phyloP scores from a whole-genome alignment of 2,329 filamentous ascomycete genomes.

The Pleomassaria siparia region DNA sequence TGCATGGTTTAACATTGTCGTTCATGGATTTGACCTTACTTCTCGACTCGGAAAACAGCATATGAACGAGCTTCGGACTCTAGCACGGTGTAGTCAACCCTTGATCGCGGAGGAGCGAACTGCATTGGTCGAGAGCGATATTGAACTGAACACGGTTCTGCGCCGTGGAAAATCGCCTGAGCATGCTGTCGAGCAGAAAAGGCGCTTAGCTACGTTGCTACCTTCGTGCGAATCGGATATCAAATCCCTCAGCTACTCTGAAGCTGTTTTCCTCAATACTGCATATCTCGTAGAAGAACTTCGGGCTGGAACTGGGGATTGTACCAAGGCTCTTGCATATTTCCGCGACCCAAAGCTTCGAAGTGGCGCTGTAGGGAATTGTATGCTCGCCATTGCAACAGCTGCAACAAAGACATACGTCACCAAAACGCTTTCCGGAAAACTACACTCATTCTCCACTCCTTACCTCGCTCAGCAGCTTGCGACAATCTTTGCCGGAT shows the following conservation, averaged over 20 bases:
- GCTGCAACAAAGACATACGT: constrained; percentile 80
- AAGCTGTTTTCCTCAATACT: constrained; percentile 88
- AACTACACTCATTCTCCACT: constrained; percentile 78
- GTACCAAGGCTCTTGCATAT: constrained; percentile 85
- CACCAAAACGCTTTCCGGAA: constrained; percentile 69
- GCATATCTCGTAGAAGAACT: constrained; percentile 87
- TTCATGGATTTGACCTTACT: constrained; percentile 81
- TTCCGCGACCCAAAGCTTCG: constrained; percentile 88
- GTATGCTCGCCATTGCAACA: constrained; percentile 64
- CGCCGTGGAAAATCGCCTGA: constrained; percentile 81
- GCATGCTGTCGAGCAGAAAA: constrained; percentile 78
- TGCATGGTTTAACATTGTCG: constrained; percentile 97
- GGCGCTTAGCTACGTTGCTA: constrained; percentile 70
- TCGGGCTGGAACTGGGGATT: constrained; percentile 83
- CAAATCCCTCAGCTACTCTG: constrained; percentile 79
- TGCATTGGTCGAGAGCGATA: constrained; percentile 90
- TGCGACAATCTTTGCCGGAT: constrained; percentile 79
- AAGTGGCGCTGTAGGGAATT: constrained; percentile 61
- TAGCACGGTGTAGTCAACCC: constrained; percentile 85
- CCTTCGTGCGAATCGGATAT: constrained; percentile 78
- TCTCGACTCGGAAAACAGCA: constrained; percentile 74
- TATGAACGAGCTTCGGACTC: constrained; percentile 73
- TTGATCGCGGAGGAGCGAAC: constrained; percentile 85
- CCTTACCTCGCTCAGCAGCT: constrained; percentile 89
- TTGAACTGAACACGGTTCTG: constrained; percentile 92